These are phyloP conservation scores for Leucoagaricus sp. DNA, from an alignment of 1,284 basidiomycete species.

Conservation along the genomic window DNA sequence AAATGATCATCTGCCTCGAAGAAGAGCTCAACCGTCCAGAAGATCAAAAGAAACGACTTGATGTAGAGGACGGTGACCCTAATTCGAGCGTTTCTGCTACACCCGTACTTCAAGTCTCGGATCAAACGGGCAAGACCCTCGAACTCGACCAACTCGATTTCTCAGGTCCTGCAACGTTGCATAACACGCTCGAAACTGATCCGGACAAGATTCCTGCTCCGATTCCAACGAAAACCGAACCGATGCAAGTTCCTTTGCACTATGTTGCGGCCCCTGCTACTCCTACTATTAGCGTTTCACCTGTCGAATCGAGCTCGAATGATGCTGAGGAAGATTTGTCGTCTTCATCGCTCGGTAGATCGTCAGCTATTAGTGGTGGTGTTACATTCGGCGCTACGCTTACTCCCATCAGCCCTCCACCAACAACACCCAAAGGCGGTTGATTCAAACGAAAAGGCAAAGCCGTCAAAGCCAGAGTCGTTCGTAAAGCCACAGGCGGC, in stretches of 20 bases:
- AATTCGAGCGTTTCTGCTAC: slow-evolving; percentile 47
- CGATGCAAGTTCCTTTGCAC: slow-evolving; percentile 43
- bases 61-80: slow-evolving; percentile 39
- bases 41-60: slow-evolving; percentile 67
- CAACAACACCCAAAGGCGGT: neutral
- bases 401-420: slow-evolving; percentile 22
- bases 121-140: slow-evolving; percentile 36
- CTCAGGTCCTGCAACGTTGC: slow-evolving; percentile 46
- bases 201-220: slow-evolving; percentile 17
- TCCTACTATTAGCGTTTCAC: neutral
- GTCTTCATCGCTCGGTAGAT: slow-evolving; percentile 4
- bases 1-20: slow-evolving; percentile 82
- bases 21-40: slow-evolving; percentile 72
- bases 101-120: slow-evolving; percentile 41
- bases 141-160: slow-evolving; percentile 65
- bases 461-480: neutral
- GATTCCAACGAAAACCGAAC: slow-evolving; percentile 42
- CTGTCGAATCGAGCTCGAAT: slow-evolving; percentile 22
- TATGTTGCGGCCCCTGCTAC: slow-evolving; percentile 27
- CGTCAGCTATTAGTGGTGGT: too few species aligned
- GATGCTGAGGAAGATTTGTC: slow-evolving; percentile 28
- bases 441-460: slow-evolving; percentile 9
- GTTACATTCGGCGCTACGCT: neutral
- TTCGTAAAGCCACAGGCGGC: neutral
- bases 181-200: slow-evolving; percentile 1